phyloP scores from a whole-genome alignment of 2,329 filamentous ascomycete species.

The Diaporthe sp. region DNA sequence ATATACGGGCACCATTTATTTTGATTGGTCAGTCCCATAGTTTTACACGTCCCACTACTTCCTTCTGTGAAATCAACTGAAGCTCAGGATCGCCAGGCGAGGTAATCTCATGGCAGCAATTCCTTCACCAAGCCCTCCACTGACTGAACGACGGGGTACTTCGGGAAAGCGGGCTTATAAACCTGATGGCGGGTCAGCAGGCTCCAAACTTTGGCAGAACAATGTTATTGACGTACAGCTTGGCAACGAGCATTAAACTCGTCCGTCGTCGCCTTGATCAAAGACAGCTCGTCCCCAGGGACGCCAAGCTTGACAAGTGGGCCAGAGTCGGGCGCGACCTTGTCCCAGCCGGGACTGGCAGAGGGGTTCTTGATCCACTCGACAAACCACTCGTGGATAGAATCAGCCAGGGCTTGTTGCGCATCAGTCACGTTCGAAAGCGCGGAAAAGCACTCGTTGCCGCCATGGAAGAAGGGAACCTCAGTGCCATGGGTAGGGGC shows the following conservation, averaged over 20 bases:
- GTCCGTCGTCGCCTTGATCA: conserved; percentile 47
- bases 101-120: background rate
- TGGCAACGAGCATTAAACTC: conserved; percentile 53
- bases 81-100: too few relatives aligned
- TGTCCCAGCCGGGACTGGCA: conserved; percentile 57
- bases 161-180: conserved; percentile 11
- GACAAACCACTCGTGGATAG: conserved; percentile 58
- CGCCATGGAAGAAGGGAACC: conserved; percentile 61
- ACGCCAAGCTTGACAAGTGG: conserved; percentile 51
- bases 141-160: conserved; percentile 3
- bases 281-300: conserved; percentile 50
- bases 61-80: too few relatives aligned
- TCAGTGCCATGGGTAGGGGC: conserved; percentile 56
- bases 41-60: too few relatives aligned
- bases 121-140: background rate
- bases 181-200: background rate
- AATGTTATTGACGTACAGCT: conserved; percentile 35
- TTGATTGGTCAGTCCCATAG: too few relatives aligned
- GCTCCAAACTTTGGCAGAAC: background rate
- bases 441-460: conserved; percentile 57
- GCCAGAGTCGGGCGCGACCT: conserved; percentile 48
- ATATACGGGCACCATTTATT: too few relatives aligned
- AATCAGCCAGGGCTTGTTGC: conserved; percentile 57
- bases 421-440: conserved; percentile 51
- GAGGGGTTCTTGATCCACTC: conserved; percentile 59